A percentile compares a stretch with the other conserved stretches of the same genome.
These are phyloP conservation scores for Aegilops tauschii DNA, from an alignment of 176 grass and related monocot genomes.

Conservation along the genomic window DNA sequence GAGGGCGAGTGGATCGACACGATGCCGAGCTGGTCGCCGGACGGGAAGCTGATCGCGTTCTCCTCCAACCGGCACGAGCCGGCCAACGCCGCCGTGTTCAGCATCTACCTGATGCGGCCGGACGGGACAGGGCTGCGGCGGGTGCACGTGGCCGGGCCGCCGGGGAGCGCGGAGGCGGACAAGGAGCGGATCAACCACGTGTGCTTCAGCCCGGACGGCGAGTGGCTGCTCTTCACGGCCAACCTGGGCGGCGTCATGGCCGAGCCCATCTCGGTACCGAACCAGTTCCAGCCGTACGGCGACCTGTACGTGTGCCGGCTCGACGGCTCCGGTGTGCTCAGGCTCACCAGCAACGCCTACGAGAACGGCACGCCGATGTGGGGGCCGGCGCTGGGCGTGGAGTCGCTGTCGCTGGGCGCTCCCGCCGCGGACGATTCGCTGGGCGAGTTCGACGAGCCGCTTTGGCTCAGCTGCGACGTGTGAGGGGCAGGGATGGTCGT, in stretches of 20 bases:
- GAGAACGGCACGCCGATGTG: conserved; percentile 90
- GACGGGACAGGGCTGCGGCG: conserved; percentile 58
- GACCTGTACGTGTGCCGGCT: conserved; percentile 73
- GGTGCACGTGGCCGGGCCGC: conserved; percentile 56
- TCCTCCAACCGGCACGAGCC: conserved; percentile 90
- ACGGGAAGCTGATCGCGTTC: conserved; percentile 83
- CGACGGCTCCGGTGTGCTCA: conserved; percentile 48
- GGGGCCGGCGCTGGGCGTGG: conserved; percentile 11
- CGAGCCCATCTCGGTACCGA: conserved; percentile 60
- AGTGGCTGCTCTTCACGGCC: conserved; percentile 83
- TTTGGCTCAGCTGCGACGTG: conserved; percentile 65
- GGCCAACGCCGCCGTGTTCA: conserved; percentile 48
- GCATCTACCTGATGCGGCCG: conserved; percentile 75
- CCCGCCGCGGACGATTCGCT: conserved; percentile 34
- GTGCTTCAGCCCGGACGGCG: conserved; percentile 79
- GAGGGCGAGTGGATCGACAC: conserved; percentile 91
- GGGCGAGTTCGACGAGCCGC: conserved; percentile 70
- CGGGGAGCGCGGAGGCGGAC: conserved; percentile 44
- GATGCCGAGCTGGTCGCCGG: conserved; percentile 90
- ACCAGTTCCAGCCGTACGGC: conserved; percentile 91
- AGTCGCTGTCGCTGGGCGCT: conserved; percentile 26
- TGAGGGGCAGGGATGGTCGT: background rate
- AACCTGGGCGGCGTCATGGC: conserved; percentile 60
- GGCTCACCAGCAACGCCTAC: conserved; percentile 81
- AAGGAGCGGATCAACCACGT: conserved; percentile 93